Evolutionary conservation across 2,329 filamentous ascomycete genomes (phyloP).

Genomic region (Talaromyces sp.): DNA sequence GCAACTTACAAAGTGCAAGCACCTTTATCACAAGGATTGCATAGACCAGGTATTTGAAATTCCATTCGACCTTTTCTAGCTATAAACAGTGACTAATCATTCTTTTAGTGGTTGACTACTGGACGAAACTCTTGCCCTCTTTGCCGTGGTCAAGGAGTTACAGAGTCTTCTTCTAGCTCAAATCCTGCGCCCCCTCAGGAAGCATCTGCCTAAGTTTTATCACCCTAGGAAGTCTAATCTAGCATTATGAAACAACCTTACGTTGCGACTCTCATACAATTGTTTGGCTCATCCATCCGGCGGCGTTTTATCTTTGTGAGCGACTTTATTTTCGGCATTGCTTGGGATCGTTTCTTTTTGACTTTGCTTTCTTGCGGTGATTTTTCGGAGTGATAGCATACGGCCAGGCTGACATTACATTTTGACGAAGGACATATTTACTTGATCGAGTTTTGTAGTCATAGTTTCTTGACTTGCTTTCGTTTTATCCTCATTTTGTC

Average conservation of each 20-base stretch:
- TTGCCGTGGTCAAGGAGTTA: slow-evolving; percentile 42
- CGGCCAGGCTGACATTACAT: background rate
- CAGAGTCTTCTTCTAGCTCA: slow-evolving; percentile 30
- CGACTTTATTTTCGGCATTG: slow-evolving; percentile 14
- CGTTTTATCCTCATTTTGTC: background rate
- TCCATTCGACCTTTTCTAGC: background rate
- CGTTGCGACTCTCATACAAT: slow-evolving; percentile 10
- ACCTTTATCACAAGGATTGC: slow-evolving; percentile 66
- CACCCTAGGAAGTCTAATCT: background rate
- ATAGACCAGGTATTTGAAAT: slow-evolving; percentile 60
- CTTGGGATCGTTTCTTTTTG: slow-evolving; percentile 9
- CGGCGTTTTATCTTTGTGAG: slow-evolving; percentile 14
- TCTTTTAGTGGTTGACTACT: slow-evolving; percentile 17
- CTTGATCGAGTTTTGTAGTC: slow-evolving; percentile 6
- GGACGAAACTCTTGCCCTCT: slow-evolving; percentile 40
- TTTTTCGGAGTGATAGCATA: slow-evolving; percentile 8
- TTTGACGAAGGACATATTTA: slow-evolving; percentile 10
- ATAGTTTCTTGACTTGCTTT: slow-evolving; percentile 3
- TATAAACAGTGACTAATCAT: background rate
- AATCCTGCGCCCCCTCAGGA: slow-evolving; percentile 14
- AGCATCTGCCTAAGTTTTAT: slow-evolving; percentile 3
- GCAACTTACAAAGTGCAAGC: slow-evolving; percentile 60
- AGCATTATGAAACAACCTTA: background rate
- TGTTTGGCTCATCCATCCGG: slow-evolving; percentile 14
- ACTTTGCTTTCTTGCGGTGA: background rate